Base-by-base conservation (phyloP, 345 rosid species). In the Eucalyptus cloeziana region DNA sequence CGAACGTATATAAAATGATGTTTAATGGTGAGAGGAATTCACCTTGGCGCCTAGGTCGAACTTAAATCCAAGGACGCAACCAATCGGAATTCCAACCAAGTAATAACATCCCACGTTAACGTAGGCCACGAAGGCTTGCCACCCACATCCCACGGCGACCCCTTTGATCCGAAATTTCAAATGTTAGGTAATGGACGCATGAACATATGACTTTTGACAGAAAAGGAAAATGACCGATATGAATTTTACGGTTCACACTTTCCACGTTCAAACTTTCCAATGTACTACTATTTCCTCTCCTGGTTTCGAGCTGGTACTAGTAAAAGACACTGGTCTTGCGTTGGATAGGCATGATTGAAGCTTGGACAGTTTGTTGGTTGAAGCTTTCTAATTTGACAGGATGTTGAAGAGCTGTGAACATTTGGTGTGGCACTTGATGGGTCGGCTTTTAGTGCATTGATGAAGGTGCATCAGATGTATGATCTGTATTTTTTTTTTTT, bases 111-210 rank as follows among this genome's bases (percentile, higher is more conserved):
- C 94, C 21, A 93, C 92, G 30, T 93, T 93, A 13, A 93, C 94
- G 54, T 93, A 93, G 25, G 94, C 94, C n/a, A 93, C 94, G 69
- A 92, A 89, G 22, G 91, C 85, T 87, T 93, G 94, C 94, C 94
- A 93, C 87, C 94, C 94, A 62, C 94, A 92, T 24, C 94, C 94
- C 31, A 93, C 94, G 2, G 95, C 95, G 22, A 93, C 95, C 8
- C 95, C 95, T 93, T 47, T 27, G 22, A 31, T 60, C 27, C 22
- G 12, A 22, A 50, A 52, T 52, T 64, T 85, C 19, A 37, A 76
- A 21, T 43, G 62, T 88, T 33, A 62, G 31, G 47, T 44, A 87
- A 52, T 12, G 50, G 47, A 76, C 47, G 44, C 27, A 50, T 11
- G 25, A 33, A 11, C 16, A 44, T n/a, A 85, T 58, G 47, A 24